Percentiles rank a stretch among this genome's conserved stretches.
These are phyloP conservation scores for Fraxinus latifolia DNA, from an alignment of 305 asterid species.

Conservation along the genomic window DNA sequence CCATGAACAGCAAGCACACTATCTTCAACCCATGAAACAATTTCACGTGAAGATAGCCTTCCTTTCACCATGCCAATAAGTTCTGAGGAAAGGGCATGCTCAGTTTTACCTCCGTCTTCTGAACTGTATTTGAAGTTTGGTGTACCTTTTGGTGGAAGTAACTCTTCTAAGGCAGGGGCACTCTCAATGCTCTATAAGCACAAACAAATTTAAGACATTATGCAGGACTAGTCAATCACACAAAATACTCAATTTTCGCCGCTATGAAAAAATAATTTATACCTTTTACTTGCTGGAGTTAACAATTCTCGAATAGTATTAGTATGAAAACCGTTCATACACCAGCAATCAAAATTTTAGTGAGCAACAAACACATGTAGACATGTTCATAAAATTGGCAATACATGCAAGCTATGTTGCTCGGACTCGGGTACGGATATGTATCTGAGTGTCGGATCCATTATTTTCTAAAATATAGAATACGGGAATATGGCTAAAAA, in stretches of 20 bases:
- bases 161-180: slow-evolving; percentile 90
- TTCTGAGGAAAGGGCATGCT: slow-evolving; percentile 67
- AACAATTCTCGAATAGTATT: not conserved
- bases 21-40: slow-evolving; percentile 83
- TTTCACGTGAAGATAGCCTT: slow-evolving; percentile 56
- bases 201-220: slow-evolving; percentile 20
- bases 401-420: too few species aligned
- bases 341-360: not conserved
- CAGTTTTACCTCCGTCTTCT: slow-evolving; percentile 72
- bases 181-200: slow-evolving; percentile 80
- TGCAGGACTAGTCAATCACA: slow-evolving; percentile 1
- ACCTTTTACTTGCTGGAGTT: slow-evolving; percentile 11
- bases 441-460: too few species aligned
- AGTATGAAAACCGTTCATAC: not conserved
- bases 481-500: too few species aligned
- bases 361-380: not conserved
- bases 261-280: slow-evolving; percentile 6
- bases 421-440: too few species aligned
- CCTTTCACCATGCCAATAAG: slow-evolving; percentile 85
- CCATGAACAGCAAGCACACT: slow-evolving; percentile 72
- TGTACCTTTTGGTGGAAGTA: slow-evolving; percentile 89
- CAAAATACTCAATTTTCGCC: not conserved
- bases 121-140: slow-evolving; percentile 63
- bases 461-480: too few species aligned
- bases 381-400: not conserved